phyloP scores from a whole-genome alignment of 495 filamentous ascomycete species.

The Neurospora discreta region DNA sequence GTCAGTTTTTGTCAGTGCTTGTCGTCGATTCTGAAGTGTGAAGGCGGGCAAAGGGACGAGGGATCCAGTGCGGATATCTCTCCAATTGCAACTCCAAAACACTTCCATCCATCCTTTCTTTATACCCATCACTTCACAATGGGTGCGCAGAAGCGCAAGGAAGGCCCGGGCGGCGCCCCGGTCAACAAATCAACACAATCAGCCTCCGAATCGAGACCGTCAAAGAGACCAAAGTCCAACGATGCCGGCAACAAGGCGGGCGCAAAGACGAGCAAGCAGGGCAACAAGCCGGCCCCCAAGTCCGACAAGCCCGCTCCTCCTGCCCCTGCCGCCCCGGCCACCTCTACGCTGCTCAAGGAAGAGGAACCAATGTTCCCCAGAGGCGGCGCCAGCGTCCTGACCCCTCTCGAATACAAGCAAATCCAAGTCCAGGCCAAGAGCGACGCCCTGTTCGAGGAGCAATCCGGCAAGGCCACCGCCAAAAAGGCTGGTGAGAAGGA shows the following conservation, averaged over 20 bases:
- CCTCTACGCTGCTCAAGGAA: constrained; percentile 39
- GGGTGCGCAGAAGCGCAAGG: constrained; percentile 38
- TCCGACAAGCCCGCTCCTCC: constrained; percentile 15
- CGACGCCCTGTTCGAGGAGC: constrained; percentile 88
- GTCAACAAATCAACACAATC: constrained; percentile 25
- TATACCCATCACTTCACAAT: constrained; percentile 13
- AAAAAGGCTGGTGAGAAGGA: constrained; percentile 28
- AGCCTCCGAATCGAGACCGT: constrained; percentile 24
- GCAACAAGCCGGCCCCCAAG: constrained; percentile 9
- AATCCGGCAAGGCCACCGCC: constrained; percentile 34
- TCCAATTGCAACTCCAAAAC: constrained; percentile 11
- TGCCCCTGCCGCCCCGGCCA: constrained; percentile 3
- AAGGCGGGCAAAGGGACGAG: constrained; percentile 9
- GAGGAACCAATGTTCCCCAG: constrained; percentile 87
- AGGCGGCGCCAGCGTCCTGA: constrained; percentile 82
- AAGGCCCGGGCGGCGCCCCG: constrained; percentile 30
- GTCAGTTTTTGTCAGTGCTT: constrained; percentile 5
- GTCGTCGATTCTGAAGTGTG: constrained; percentile 3
- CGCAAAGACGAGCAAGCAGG: too few species aligned
- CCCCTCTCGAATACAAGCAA: constrained; percentile 89
- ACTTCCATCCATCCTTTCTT: neutral
- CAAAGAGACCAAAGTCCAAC: constrained; percentile 34
- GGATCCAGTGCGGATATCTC: constrained; percentile 4
- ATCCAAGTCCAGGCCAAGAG: constrained; percentile 87
- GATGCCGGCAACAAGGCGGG: constrained; percentile 13